Percentiles rank a stretch among this genome's conserved stretches.
These are phyloP conservation scores for Microcos paniculata DNA, from an alignment of 345 rosid genomes.

Conservation along the genomic window DNA sequence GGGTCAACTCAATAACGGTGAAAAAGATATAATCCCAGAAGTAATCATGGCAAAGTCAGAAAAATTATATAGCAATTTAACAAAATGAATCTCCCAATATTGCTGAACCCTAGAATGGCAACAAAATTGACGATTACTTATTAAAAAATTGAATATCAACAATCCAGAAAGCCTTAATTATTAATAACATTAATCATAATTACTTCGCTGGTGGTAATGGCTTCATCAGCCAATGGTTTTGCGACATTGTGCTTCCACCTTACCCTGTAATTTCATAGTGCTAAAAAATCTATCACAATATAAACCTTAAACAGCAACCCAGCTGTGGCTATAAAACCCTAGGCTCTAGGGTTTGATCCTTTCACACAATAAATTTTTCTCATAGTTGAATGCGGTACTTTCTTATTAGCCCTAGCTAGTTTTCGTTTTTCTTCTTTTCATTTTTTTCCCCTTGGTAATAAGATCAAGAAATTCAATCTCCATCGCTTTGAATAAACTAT, in stretches of 20 bases:
- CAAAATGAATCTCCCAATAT: not conserved
- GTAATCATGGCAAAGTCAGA: no score
- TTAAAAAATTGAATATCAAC: not conserved
- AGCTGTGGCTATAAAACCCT: constrained; percentile 7
- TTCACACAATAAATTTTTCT: not conserved
- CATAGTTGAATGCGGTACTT: not conserved
- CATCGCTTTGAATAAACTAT: no score
- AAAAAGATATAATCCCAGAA: no score
- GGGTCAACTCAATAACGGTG: no score
- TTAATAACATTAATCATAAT: constrained; percentile 4
- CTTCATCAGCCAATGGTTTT: not conserved
- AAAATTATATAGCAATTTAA: no score
- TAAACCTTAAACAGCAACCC: not conserved
- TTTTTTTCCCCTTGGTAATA: no score
- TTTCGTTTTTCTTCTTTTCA: not conserved
- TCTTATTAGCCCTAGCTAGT: not conserved
- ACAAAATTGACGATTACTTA: not conserved
- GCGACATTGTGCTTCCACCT: constrained; percentile 9
- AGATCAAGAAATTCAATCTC: no score
- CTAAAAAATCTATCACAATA: not conserved
- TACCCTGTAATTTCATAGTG: constrained; percentile 4
- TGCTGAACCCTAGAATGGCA: not conserved
- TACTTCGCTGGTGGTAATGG: not conserved
- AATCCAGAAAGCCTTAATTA: not conserved
- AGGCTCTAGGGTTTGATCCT: not conserved